A percentile compares a stretch with the other conserved stretches of the same genome.
phyloP scores from a whole-genome alignment of 1,284 basidiomycete genomes.

The Thelephora terrestris region DNA sequence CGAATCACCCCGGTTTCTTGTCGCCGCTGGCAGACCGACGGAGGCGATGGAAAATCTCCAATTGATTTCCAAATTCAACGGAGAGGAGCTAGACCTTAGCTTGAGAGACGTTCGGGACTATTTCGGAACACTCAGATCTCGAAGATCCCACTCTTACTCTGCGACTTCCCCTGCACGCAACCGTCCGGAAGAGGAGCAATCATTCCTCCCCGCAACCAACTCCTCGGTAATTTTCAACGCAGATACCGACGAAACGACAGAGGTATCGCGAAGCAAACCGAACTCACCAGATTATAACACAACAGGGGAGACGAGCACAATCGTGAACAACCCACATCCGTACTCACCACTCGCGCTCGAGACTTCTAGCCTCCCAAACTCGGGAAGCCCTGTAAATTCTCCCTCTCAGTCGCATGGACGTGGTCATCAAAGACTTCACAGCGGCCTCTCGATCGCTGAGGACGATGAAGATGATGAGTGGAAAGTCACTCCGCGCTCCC shows the following conservation, averaged over 20 bases:
- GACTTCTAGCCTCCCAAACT: too few species aligned
- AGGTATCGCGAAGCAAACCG: not conserved
- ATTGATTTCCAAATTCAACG: constrained; percentile 80
- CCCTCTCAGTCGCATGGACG: too few species aligned
- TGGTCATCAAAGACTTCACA: not conserved
- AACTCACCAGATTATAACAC: not conserved
- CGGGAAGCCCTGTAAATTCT: too few species aligned
- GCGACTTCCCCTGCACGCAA: not conserved
- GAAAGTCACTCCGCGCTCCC: not conserved
- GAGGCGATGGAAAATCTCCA: constrained; percentile 79
- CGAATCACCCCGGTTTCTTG: constrained; percentile 89
- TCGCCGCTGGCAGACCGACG: constrained; percentile 69
- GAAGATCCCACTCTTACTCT: not conserved
- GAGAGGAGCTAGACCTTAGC: constrained; percentile 53
- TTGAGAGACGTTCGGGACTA: constrained; percentile 65
- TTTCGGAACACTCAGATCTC: constrained; percentile 7
- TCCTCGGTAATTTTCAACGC: not conserved
- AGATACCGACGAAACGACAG: not conserved
- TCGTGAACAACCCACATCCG: not conserved
- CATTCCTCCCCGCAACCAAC: not conserved
- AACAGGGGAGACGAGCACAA: not conserved
- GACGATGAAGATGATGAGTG: not conserved
- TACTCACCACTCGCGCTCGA: not conserved
- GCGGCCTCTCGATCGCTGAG: not conserved
- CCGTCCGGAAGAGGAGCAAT: not conserved